phyloP scores from a whole-genome alignment of 352 stramenopile genomes.

The Phytophthora multivora region DNA sequence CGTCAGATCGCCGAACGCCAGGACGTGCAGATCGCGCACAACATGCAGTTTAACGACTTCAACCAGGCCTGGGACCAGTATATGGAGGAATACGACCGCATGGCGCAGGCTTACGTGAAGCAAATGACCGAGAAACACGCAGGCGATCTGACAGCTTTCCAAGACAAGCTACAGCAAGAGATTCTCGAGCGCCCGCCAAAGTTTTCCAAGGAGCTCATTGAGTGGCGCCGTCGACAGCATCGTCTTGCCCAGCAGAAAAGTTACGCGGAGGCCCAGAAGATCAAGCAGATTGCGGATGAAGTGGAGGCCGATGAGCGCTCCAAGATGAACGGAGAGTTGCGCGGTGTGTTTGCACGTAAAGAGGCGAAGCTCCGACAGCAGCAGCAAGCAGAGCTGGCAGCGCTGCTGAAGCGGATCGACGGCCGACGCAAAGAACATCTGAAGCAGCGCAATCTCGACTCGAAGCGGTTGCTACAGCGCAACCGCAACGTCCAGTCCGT shows the following conservation, averaged over 20 bases:
- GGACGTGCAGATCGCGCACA: conserved; percentile 95
- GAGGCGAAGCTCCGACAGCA: conserved; percentile 91
- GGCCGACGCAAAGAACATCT: conserved; percentile 93
- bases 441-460: conserved; percentile 93
- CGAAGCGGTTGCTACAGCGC: conserved; percentile 93
- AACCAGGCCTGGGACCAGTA: conserved; percentile 95
- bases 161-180: conserved; percentile 89
- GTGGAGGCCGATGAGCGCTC: conserved; percentile 92
- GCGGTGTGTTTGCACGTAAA: conserved; percentile 82
- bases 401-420: conserved; percentile 95
- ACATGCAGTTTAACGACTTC: conserved; percentile 96
- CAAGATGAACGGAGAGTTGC: conserved; percentile 88
- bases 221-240: conserved; percentile 94
- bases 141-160: conserved; percentile 83
- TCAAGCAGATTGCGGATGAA: conserved; percentile 94
- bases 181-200: conserved; percentile 89
- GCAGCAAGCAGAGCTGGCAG: conserved; percentile 92
- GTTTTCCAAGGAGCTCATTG: conserved; percentile 94
- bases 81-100: conserved; percentile 94
- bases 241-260: conserved; percentile 93
- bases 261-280: conserved; percentile 94
- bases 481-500: conserved; percentile 95
- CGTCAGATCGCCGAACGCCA: conserved; percentile 92
- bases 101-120: conserved; percentile 94
- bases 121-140: conserved; percentile 94